Evolutionary conservation across 345 rosid species (phyloP), one percentile per base, ranked within the genome.

Genomic region (Salix udensis): DNA sequence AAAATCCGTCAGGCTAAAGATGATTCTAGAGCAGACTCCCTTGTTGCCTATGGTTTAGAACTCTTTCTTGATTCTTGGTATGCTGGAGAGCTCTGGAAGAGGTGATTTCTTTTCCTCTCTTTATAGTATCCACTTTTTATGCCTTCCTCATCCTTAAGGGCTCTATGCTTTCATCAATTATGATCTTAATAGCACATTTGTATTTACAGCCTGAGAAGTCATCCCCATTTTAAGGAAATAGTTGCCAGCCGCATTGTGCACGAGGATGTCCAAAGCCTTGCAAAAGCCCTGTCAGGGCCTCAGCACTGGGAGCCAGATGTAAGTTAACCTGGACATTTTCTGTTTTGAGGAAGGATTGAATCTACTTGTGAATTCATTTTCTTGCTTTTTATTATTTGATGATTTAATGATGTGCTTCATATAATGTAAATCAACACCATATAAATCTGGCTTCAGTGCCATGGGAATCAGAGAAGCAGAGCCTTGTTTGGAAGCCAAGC

Each of bases 271-370:
- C 74, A 52, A 21, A 77, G 83, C 77, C 93, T 93, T 77, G 93
- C 97, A 21, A 88, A 82, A 80, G 84, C 82, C 81, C 84, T 95
- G n/a, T 90, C 96, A n/a, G 1, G 94, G 85, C 76, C 83, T 93
- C 75, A 95, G 98, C 87, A 76, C 78, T 36, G 97, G 97, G 72
- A 86, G 96, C 70, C 98, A 95, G 78, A 91, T 72, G 98, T 95
- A 84, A 95, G 97, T 78, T 73, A 67, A 60, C 74, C 37, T 37
- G 67, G 42, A 6, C 5, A 15, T 30, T 68, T 37, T 53, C 28
- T 39, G 71, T 68, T 4, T 21, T 8, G 28, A 6, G 40, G 16
- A 68, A 76, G 14, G 67, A n/a, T 67, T 48, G 46, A 34, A 15
- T 48, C 31, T 46, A 68, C 4, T 48, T 31, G 13, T 36, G 44